These are phyloP conservation scores for Xylaria castorea DNA, from an alignment of 495 filamentous ascomycete species.

Conservation along the genomic window DNA sequence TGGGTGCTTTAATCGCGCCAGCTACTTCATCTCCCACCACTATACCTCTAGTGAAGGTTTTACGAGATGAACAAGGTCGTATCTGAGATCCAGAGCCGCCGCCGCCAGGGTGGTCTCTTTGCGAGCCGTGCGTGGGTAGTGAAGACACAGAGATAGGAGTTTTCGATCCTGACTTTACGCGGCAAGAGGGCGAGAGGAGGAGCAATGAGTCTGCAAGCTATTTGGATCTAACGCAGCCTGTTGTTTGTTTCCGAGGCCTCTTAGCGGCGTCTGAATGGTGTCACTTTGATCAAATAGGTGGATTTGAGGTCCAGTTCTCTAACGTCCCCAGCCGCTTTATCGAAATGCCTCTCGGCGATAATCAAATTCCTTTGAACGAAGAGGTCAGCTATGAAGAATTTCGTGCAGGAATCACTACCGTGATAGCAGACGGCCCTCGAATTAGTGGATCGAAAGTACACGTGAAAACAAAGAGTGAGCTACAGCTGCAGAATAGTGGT, in stretches of 20 bases:
- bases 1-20: constrained; percentile 1
- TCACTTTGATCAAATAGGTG: background rate
- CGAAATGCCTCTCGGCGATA: background rate
- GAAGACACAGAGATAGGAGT: constrained; percentile 1
- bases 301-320: constrained; percentile 1
- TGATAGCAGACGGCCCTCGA: constrained; percentile 3
- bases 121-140: constrained; percentile 6
- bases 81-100: constrained; percentile 10
- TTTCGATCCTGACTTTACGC: background rate
- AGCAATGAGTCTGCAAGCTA: background rate
- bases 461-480: constrained; percentile 2
- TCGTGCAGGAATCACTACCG: constrained; percentile 9
- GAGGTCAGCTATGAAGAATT: constrained; percentile 10
- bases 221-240: background rate
- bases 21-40: background rate
- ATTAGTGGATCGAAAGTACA: background rate
- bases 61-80: constrained; percentile 5
- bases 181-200: background rate
- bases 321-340: background rate
- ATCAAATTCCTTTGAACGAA: background rate
- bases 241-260: constrained; percentile 13
- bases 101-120: constrained; percentile 1
- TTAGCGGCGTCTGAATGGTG: constrained; percentile 3
- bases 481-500: background rate
- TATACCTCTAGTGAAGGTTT: background rate